A percentile compares a stretch with the other conserved stretches of the same genome.
phyloP scores from a whole-genome alignment of 1,139 yeast genomes.

The Tardiomyces blankii region DNA sequence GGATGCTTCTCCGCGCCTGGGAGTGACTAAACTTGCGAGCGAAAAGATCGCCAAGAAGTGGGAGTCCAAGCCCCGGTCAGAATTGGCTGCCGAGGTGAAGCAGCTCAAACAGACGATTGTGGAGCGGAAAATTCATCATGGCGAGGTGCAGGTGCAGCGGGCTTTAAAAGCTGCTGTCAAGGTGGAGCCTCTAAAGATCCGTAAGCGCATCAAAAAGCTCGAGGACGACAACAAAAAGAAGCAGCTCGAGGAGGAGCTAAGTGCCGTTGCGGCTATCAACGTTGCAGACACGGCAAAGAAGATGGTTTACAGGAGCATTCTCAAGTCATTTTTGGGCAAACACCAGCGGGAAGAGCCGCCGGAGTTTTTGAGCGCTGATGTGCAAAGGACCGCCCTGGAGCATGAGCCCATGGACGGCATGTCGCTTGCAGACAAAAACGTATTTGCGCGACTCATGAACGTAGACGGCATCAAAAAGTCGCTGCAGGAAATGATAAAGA shows the following conservation, averaged over 20 bases:
- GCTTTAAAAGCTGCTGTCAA: slow-evolving; percentile 22
- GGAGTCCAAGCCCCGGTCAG: slow-evolving; percentile 13
- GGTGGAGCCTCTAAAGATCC: slow-evolving; percentile 23
- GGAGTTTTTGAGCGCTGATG: slow-evolving; percentile 7
- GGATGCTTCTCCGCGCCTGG: slow-evolving; percentile 17
- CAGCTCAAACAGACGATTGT: slow-evolving; percentile 20
- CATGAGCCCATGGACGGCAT: not conserved
- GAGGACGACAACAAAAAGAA: slow-evolving; percentile 8
- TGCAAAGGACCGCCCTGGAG: slow-evolving; percentile 4
- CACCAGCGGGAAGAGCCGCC: slow-evolving; percentile 11
- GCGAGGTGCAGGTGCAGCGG: slow-evolving; percentile 18
- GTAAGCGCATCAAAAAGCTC: slow-evolving; percentile 17
- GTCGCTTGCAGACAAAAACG: slow-evolving; percentile 3
- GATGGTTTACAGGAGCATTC: slow-evolving; percentile 13
- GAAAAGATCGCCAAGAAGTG: slow-evolving; percentile 7
- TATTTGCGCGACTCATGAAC: slow-evolving; percentile 52
- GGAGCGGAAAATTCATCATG: slow-evolving; percentile 24
- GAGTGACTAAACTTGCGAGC: slow-evolving; percentile 20
- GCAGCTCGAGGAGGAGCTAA: slow-evolving; percentile 18
- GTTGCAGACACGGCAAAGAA: slow-evolving; percentile 14
- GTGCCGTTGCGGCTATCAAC: slow-evolving; percentile 15
- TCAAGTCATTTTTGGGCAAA: slow-evolving; percentile 13
- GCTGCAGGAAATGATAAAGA: slow-evolving; percentile 41
- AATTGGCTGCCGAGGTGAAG: slow-evolving; percentile 20
- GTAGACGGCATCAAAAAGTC: slow-evolving; percentile 38